Percentiles rank a stretch among this genome's conserved stretches.
phyloP scores from a whole-genome alignment of 139 green algal genomes.

The Ulvella scutata region DNA sequence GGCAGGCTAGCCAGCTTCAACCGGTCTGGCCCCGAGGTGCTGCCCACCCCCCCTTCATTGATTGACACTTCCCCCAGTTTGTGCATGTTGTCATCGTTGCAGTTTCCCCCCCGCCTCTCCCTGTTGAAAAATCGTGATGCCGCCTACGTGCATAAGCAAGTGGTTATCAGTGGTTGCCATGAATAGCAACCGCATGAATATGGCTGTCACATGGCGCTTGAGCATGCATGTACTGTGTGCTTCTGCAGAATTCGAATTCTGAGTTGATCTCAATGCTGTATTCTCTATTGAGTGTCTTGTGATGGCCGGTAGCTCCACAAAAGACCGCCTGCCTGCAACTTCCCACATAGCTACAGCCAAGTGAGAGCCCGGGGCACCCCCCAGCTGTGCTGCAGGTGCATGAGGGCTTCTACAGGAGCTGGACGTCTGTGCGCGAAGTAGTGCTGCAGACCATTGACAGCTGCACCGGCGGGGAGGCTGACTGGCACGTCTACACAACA shows the following conservation, averaged over 20 bases:
- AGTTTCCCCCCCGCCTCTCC: no score
- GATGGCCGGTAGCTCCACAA: not conserved
- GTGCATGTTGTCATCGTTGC: not conserved
- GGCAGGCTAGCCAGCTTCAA: constrained; percentile 49
- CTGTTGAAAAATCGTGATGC: no score
- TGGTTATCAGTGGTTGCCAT: no score
- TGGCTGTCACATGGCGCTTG: no score
- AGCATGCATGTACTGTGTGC: no score
- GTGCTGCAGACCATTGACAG: constrained; percentile 31
- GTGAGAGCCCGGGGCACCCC: not conserved
- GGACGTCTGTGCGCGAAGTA: constrained; percentile 11
- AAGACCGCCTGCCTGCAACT: not conserved
- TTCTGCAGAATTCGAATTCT: no score
- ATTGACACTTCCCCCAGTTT: constrained; percentile 4
- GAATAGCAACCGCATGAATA: no score
- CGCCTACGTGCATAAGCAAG: no score
- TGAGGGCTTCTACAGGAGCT: constrained; percentile 19
- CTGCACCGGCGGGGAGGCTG: constrained; percentile 12
- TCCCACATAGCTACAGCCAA: not conserved
- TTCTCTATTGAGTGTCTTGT: constrained; percentile 14
- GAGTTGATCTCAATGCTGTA: constrained; percentile 14
- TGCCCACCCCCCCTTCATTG: not conserved
- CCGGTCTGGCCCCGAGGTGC: constrained; percentile 23
- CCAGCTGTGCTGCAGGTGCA: constrained; percentile 13
- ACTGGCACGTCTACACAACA: constrained; percentile 37